Base-by-base conservation (phyloP, 31 red algal species). In the Bonnemaisonia californica region DNA sequence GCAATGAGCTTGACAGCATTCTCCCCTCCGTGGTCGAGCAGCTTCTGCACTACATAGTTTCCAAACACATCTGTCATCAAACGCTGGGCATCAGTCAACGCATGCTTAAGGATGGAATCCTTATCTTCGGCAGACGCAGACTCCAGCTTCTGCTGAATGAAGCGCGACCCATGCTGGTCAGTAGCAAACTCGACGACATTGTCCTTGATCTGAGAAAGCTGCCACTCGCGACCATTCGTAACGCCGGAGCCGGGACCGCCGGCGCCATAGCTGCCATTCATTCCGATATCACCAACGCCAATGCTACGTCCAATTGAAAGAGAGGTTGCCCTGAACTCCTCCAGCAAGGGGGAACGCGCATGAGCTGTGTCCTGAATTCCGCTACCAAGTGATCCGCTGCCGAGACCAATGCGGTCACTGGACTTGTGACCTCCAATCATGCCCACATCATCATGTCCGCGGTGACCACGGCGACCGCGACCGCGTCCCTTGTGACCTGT, bases 21-120 rank as follows among this genome's bases (percentile, higher is more conserved):
- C 2, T 80, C 62, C 4, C 71, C 71, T 35, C 97, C 97, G 54
- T 96, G 81, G 41, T 99, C 93, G 28, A 99, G 69, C 55, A 96
- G 65, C 68, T 93, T 93, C 66, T 99, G 97, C n/a, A 99, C 93
- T 22, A 93, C 89, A 80, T 96, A 99, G 77, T 99, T 99, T 36
- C 97, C 97, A 61, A 99, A 99, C 12, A 99, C 97, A 76, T 99
- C 97, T 16, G 84, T 95, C 71, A 95, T 91, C 61, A 99, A 79
- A 26, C 89, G 90, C 34, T 94, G 91, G 0, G 89, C 80, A 80
- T 95, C 97, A 62, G 82, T 82, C 23, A 94, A 57, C 19, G 74
- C 80, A 62, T 96, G 73, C 35, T 74, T 69, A 69, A 99, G 73
- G n/a, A 99, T 74, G 48, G 58, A 30, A 31, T 91, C 86, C 28